Base-by-base conservation (phyloP, 192 early-diverging fungal genomes). In the Lunasporangiospora selenospora region DNA sequence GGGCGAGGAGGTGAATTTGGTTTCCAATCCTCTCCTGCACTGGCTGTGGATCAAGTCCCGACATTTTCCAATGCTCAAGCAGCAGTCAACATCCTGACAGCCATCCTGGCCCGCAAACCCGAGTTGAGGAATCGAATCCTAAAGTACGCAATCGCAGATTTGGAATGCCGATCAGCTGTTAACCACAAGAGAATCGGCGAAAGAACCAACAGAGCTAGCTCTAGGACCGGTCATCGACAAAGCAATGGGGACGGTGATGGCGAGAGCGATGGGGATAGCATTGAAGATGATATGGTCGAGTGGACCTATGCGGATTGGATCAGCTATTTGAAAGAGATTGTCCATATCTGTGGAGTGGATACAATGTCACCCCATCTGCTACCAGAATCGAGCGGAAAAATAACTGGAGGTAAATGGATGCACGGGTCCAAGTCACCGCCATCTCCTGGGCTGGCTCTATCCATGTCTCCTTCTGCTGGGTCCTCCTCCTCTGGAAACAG, bases 301-400 rank as follows among this genome's bases (percentile, higher is more conserved):
- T 53, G 46, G 39, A 48, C 47, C 12, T 73, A 42, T n/a, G 38
- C 59, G 6, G 60, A 58, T 21, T 73, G 69, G 69, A 63, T 73
- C 13, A 12, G 13, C 1, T 63, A 73, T 31, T 50, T 73, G 61
- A 63, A 53, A 19, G 69, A 73, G 27, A 33, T 73, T 32, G 29
- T 73, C n/a, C 53, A 73, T 12, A n/a, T 73, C 3, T 73, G 69
- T 21, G 69, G 69, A 2, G 31, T 71, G 6, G 53, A 62, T 8
- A 47, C n/a, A n/a, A n/a, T n/a, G n/a, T n/a, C n/a, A n/a, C n/a
- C n/a, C n/a, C n/a, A n/a, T n/a, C n/a, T n/a, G n/a, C n/a, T n/a
- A n/a, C n/a, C n/a, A n/a, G n/a, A n/a, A n/a, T n/a, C n/a, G n/a
- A n/a, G n/a, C n/a, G n/a, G n/a, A n/a, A n/a, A n/a, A n/a, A n/a